phyloP scores from a whole-genome alignment of 768 basidiomycete genomes.

The Cystofilobasidium bisporidii region DNA sequence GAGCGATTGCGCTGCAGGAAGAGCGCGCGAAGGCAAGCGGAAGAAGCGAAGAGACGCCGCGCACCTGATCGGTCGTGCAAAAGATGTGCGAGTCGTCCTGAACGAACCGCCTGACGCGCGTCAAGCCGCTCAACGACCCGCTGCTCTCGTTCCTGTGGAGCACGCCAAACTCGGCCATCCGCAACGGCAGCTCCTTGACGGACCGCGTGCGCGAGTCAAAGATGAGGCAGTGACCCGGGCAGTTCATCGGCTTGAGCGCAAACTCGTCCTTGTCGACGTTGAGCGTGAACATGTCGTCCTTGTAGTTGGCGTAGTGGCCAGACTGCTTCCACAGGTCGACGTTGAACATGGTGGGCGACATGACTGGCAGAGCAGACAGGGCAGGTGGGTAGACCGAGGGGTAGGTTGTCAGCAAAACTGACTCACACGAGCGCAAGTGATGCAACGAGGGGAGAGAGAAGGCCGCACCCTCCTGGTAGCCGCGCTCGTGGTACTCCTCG shows the following conservation, averaged over 20 bases:
- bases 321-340: constrained; percentile 95
- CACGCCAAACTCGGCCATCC: constrained; percentile 98
- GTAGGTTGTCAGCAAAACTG: too few species aligned
- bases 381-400: too few species aligned
- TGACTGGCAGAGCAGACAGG: constrained; percentile 49
- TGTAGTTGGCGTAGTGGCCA: constrained; percentile 96
- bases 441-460: not conserved
- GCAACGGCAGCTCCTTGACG: constrained; percentile 89
- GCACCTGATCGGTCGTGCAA: constrained; percentile 82
- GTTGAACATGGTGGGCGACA: constrained; percentile 96
- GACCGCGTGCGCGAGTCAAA: constrained; percentile 88
- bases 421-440: not conserved
- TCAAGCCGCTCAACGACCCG: constrained; percentile 84
- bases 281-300: constrained; percentile 93
- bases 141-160: constrained; percentile 93
- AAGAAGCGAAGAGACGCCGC: too few species aligned
- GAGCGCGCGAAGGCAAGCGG: not conserved
- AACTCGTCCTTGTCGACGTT: constrained; percentile 93
- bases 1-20: too few species aligned
- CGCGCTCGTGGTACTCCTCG: constrained; percentile 91
- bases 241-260: constrained; percentile 98
- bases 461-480: constrained; percentile 75
- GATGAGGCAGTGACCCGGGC: constrained; percentile 87
- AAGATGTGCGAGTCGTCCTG: constrained; percentile 99
- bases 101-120: constrained; percentile 84